phyloP scores from a whole-genome alignment of 331 rosid species.

The Stylosanthes scabra region DNA sequence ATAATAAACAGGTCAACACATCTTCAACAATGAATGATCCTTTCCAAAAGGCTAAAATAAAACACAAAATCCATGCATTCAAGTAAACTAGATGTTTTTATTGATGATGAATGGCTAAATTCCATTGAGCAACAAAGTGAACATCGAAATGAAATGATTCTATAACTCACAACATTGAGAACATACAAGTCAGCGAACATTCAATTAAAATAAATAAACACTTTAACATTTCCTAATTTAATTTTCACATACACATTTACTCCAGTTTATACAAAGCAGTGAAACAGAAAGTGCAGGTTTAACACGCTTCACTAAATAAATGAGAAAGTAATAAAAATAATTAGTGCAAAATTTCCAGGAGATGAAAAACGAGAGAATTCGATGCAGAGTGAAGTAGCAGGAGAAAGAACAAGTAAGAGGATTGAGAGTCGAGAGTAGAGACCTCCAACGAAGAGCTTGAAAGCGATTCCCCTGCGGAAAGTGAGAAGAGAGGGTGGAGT shows the following conservation, averaged over 20 bases:
- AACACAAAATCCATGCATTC: background rate
- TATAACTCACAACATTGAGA: background rate
- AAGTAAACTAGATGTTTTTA: background rate
- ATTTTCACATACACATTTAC: background rate
- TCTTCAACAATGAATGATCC: slow-evolving; percentile 20
- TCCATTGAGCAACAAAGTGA: no score
- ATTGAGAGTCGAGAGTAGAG: background rate
- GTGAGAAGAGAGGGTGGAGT: slow-evolving; percentile 56
- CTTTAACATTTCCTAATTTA: background rate
- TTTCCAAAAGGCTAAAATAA: background rate
- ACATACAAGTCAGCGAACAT: background rate
- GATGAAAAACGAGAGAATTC: no score
- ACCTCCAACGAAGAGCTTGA: slow-evolving; percentile 95
- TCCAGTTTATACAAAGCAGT: no score
- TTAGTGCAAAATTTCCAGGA: no score
- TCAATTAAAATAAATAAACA: background rate
- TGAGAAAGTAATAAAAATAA: no score
- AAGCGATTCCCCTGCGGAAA: slow-evolving; percentile 64
- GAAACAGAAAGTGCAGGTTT: background rate
- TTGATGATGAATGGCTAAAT: background rate
- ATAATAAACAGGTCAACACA: slow-evolving; percentile 6
- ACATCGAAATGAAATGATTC: background rate
- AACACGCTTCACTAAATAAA: background rate
- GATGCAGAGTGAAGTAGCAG: background rate
- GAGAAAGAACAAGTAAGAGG: slow-evolving; percentile 23